Evolutionary conservation across 257 asterid genomes (phyloP).

Genomic region (Mitragyna speciosa): DNA sequence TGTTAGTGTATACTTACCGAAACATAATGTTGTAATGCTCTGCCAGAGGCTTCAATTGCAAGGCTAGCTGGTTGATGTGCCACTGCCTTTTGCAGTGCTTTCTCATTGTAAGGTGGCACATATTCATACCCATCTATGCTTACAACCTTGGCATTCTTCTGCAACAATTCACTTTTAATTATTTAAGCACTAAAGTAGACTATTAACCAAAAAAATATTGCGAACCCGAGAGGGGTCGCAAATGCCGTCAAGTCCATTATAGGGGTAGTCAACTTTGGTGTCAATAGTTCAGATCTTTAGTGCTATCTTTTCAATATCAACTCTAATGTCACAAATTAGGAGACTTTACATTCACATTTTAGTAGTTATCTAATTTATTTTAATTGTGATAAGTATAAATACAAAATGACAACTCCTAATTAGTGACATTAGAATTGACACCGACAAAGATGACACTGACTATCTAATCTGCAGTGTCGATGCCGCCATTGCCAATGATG

Average conservation of each 20-base stretch:
- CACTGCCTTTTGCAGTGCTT: constrained; percentile 69
- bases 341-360: no score
- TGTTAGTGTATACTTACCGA: constrained; percentile 37
- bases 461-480: no score
- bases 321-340: no score
- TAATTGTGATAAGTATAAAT: no score
- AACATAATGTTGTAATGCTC: constrained; percentile 66
- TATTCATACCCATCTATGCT: constrained; percentile 82
- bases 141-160: constrained; percentile 73
- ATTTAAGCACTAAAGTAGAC: background rate
- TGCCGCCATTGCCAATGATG: constrained; percentile 69
- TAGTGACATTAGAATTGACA: no score
- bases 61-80: constrained; percentile 85
- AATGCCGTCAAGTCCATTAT: constrained; percentile 51
- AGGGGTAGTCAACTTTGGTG: constrained; percentile 74
- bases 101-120: constrained; percentile 58
- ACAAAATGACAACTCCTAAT: no score
- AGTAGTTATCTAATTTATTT: no score
- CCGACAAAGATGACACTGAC: no score
- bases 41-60: constrained; percentile 82
- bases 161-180: constrained; percentile 17
- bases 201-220: background rate
- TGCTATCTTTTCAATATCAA: no score
- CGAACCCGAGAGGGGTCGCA: constrained; percentile 65
- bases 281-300: no score